phyloP scores from a whole-genome alignment of 495 filamentous ascomycete genomes.

The Saxispiralis lemnorum region DNA sequence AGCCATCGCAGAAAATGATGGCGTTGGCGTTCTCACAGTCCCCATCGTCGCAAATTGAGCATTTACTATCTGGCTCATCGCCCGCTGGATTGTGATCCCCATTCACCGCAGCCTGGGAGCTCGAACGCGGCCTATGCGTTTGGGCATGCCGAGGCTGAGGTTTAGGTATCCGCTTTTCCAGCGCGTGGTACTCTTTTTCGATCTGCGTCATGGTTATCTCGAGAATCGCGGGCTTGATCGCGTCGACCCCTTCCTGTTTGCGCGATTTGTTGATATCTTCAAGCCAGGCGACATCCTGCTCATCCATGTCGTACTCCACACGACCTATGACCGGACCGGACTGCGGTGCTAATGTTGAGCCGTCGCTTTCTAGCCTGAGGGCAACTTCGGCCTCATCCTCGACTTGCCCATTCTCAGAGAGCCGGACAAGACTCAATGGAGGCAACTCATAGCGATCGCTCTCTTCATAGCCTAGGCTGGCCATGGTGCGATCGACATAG shows the following conservation, averaged over 20 bases:
- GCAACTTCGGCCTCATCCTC: conserved; percentile 68
- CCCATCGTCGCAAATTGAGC: conserved; percentile 92
- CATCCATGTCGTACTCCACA: conserved; percentile 99
- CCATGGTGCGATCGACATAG: conserved; percentile 82
- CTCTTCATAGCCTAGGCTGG: conserved; percentile 85
- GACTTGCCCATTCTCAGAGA: conserved; percentile 47
- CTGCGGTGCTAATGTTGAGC: conserved; percentile 33
- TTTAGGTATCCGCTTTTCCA: conserved; percentile 90
- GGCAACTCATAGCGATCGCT: conserved; percentile 72
- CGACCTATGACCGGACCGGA: conserved; percentile 39
- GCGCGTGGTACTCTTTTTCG: conserved; percentile 91
- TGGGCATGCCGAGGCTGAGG: conserved; percentile 89
- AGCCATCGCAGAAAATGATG: conserved; percentile 97
- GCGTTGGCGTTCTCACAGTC: conserved; percentile 99
- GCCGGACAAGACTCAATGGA: conserved; percentile 58
- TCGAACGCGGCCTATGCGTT: conserved; percentile 74
- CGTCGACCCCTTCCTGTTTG: conserved; percentile 49
- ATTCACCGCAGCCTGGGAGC: conserved; percentile 80
- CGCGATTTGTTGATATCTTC: conserved; percentile 64
- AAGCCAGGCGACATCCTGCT: conserved; percentile 94
- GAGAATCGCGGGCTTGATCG: conserved; percentile 81
- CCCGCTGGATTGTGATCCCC: conserved; percentile 64
- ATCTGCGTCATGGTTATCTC: conserved; percentile 97
- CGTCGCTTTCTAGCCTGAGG: conserved; percentile 39
- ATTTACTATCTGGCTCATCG: conserved; percentile 94